phyloP scores from a whole-genome alignment of 177 flowering plant species.

The Tripterygium wilfordii region DNA sequence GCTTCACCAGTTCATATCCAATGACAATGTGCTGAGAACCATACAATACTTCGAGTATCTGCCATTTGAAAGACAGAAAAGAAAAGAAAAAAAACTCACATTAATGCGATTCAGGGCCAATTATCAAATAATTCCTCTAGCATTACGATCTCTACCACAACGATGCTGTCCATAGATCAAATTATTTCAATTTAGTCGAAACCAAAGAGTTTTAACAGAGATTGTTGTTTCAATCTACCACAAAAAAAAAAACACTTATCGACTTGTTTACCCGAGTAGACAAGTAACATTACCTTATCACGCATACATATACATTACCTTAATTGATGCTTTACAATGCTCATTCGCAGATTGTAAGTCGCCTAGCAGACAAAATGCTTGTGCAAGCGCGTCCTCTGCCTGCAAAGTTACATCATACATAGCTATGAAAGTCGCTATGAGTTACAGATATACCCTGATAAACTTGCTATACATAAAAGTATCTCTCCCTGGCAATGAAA shows the following conservation, averaged over 20 bases:
- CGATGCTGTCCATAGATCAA: too few relatives aligned
- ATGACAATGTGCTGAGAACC: slow-evolving; percentile 58
- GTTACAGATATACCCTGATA: too few relatives aligned
- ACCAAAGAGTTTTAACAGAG: too few relatives aligned
- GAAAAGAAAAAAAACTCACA: not conserved
- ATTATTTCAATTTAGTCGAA: too few relatives aligned
- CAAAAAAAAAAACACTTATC: too few relatives aligned
- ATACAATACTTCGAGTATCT: slow-evolving; percentile 79
- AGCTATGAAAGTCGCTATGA: not conserved
- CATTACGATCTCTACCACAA: too few relatives aligned
- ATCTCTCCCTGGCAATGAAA: not conserved
- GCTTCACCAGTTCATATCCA: slow-evolving; percentile 79
- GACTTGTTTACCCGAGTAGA: too few relatives aligned
- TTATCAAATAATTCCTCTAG: too few relatives aligned
- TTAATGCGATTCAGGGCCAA: not conserved
- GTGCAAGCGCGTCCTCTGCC: slow-evolving; percentile 72
- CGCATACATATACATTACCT: slow-evolving; percentile 50
- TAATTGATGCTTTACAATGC: slow-evolving; percentile 67
- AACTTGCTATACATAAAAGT: not conserved
- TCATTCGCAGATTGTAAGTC: slow-evolving; percentile 40
- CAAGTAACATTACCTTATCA: too few relatives aligned
- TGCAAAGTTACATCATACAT: slow-evolving; percentile 18
- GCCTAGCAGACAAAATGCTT: slow-evolving; percentile 61
- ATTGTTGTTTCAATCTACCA: too few relatives aligned
- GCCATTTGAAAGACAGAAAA: slow-evolving; percentile 12